These are phyloP conservation scores for Lentinula raphanica DNA, from an alignment of 768 basidiomycete genomes.

Conservation along the genomic window DNA sequence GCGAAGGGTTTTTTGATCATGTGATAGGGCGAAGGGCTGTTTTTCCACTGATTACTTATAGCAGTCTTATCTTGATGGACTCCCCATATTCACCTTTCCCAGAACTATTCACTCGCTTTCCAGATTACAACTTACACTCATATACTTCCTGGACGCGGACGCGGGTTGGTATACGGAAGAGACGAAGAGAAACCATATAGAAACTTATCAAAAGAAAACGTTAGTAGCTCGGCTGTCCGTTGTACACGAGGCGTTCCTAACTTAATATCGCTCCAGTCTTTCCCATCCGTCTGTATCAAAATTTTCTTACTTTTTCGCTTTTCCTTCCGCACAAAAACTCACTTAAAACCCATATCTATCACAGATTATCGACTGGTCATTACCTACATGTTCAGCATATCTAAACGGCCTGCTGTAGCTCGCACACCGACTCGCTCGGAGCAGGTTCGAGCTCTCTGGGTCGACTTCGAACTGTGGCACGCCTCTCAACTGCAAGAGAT, in stretches of 20 bases:
- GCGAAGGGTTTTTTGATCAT: background rate
- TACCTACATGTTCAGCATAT: background rate
- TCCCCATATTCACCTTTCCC: background rate
- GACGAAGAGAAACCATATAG: background rate
- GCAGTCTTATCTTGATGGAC: constrained; percentile 1
- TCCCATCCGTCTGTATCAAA: constrained; percentile 3
- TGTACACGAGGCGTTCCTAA: constrained; percentile 8
- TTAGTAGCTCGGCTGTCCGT: constrained; percentile 6
- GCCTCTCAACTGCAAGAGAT: background rate
- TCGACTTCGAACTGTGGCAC: constrained; percentile 9
- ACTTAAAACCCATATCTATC: background rate
- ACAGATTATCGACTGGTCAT: background rate
- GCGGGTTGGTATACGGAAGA: background rate
- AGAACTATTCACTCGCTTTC: background rate
- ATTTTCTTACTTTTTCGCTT: background rate
- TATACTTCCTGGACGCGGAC: background rate
- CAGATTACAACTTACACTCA: background rate
- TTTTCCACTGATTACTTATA: background rate
- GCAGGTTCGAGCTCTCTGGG: constrained; percentile 12
- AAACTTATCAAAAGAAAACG: background rate
- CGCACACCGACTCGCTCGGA: background rate
- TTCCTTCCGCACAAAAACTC: background rate
- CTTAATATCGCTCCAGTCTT: constrained; percentile 2
- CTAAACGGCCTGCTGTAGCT: constrained; percentile 1
- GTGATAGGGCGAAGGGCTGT: constrained; percentile 1